Conservation (phyloP, 2,329 filamentous ascomycete genomes). For the Aspergillus sp. region DNA sequence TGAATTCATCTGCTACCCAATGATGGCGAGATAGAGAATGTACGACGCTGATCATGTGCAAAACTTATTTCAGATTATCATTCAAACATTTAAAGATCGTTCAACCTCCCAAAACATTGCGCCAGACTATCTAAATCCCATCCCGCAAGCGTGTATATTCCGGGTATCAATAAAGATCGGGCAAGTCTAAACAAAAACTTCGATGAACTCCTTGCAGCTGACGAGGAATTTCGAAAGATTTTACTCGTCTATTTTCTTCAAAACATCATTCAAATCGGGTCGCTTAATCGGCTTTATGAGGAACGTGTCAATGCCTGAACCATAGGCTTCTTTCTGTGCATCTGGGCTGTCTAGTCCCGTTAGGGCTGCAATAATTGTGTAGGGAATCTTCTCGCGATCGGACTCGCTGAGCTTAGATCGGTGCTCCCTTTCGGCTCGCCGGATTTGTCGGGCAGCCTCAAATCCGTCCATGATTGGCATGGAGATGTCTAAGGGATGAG, state of each 20-base stretch:
- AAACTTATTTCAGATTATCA: too few relatives aligned
- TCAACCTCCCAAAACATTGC: too few relatives aligned
- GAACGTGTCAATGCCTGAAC: slow-evolving; percentile 34
- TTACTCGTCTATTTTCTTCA: not conserved
- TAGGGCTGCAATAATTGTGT: slow-evolving; percentile 27
- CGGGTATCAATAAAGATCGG: too few relatives aligned
- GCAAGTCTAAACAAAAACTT: too few relatives aligned
- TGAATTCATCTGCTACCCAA: too few relatives aligned
- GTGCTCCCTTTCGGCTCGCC: slow-evolving; percentile 23
- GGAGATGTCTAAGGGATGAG: slow-evolving; percentile 25
- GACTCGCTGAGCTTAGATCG: slow-evolving; percentile 10
- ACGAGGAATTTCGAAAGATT: not conserved
- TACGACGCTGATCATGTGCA: too few relatives aligned
- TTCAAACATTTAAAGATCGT: too few relatives aligned
- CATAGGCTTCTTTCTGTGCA: slow-evolving; percentile 32
- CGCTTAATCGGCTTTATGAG: slow-evolving; percentile 30
- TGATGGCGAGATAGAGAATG: too few relatives aligned
- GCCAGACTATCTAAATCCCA: too few relatives aligned
- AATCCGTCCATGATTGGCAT: slow-evolving; percentile 36
- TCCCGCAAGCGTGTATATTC: too few relatives aligned
- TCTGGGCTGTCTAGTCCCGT: slow-evolving; percentile 30
- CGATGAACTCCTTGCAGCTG: too few relatives aligned
- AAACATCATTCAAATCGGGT: not conserved
- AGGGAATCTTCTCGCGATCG: not conserved
- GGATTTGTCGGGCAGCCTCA: slow-evolving; percentile 17